Evolutionary conservation across 768 basidiomycete genomes (phyloP), one percentile per base, ranked within the genome.

Genomic region (Tylopilus subfusipes): DNA sequence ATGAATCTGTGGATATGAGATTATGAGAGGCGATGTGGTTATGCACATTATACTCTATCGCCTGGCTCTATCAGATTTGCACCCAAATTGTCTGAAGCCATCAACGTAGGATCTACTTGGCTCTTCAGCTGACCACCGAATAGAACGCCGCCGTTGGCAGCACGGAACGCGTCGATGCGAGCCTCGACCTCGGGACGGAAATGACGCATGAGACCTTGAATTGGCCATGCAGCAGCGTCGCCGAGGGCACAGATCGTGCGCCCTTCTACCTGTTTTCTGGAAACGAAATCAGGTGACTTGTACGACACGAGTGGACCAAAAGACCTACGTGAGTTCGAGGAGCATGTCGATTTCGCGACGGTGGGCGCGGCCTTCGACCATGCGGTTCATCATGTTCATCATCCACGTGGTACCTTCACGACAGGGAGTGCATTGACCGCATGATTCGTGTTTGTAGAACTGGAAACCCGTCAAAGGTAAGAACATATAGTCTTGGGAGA

Each of bases 361-460:
- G 65, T 95, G 91, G 0, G 87, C 91, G 12, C 95, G 82, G 3
- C 96, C 96, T 66, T 91, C 89, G 18, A 90, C 92, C 78, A 99
- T 84, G 44, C 96, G 86, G 69, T 93, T 82, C 96, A 99, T 99
- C 93, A 98, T 98, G 74, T 98, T 96, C 84, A 89, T 92, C 90
- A 99, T 93, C 96, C 96, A 98, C 0, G 93, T 97, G 2, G 96
- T 98, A 34, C 94, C 93, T 66, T 94, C 90, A 58, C 92, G 76
- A 70, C 93, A 96, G 4, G 94, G 93, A 12, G 93, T 95, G 64
- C 95, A 98, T 69, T 98, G 96, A 14, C 96, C 95, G 63, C 95
- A 98, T 1, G 93, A 96, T 69, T 98, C 96, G 74, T 98, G 96
- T 73, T 97, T 96, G 79, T 98, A 98, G 77, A 98, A 98, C 81